phyloP scores from a whole-genome alignment of 2,329 filamentous ascomycete genomes.

The Fusarium sp. region DNA sequence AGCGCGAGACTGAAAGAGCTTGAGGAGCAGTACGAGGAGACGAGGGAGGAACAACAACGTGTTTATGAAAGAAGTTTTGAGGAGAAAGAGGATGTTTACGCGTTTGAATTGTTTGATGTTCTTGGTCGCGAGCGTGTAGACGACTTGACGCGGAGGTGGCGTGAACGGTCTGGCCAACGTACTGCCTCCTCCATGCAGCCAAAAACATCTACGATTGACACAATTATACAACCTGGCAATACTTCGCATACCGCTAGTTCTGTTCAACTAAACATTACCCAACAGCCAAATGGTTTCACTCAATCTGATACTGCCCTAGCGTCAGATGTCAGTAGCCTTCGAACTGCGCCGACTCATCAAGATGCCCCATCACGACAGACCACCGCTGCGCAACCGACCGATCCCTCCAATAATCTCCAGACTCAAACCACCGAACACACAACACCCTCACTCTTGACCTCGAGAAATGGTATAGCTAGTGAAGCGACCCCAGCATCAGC shows the following conservation, averaged over 20 bases:
- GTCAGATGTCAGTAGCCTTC: not conserved
- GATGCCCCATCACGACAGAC: not conserved
- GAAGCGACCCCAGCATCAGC: too few species aligned
- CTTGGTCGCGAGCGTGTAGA: not conserved
- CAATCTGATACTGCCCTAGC: not conserved
- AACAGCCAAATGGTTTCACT: not conserved
- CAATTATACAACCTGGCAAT: not conserved
- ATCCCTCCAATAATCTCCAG: not conserved
- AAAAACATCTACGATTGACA: not conserved
- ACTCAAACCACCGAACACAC: not conserved
- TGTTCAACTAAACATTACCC: fast-evolving
- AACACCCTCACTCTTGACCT: not conserved
- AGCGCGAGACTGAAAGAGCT: not conserved
- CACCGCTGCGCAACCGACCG: not conserved
- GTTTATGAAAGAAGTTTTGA: not conserved
- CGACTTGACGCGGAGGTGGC: not conserved
- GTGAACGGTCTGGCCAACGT: not conserved
- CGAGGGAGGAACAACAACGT: not conserved
- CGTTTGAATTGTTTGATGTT: not conserved
- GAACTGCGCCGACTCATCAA: not conserved
- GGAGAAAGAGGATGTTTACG: not conserved
- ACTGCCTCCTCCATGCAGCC: not conserved
- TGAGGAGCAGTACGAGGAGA: not conserved
- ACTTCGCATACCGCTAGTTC: not conserved
- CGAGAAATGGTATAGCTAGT: not conserved